These are phyloP conservation scores for Plasmodium chabaudi DNA, from an alignment of 169 alveolate species.

Conservation along the genomic window DNA sequence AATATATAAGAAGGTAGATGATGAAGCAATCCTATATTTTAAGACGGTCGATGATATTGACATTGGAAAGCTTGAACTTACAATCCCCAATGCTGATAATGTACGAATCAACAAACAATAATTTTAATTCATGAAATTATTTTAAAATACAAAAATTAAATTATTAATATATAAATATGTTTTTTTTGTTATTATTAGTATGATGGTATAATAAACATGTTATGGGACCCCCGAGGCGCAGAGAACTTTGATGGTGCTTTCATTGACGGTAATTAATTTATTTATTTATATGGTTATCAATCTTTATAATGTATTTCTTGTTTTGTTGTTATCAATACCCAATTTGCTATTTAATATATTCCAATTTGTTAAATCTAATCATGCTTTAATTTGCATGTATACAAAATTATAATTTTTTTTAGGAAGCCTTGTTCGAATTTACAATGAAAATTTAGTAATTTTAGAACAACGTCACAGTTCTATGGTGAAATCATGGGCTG, in stretches of 20 bases:
- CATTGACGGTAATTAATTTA: constrained; percentile 38
- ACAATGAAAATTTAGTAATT: constrained; percentile 33
- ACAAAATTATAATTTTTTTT: neutral
- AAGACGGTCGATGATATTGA: constrained; percentile 49
- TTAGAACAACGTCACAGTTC: constrained; percentile 51
- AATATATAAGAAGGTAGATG: constrained; percentile 13
- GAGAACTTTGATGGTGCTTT: constrained; percentile 43
- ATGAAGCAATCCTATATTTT: constrained; percentile 21
- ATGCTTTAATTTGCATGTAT: neutral
- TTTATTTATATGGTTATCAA: neutral
- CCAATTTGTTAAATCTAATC: neutral
- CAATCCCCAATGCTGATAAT: constrained; percentile 17
- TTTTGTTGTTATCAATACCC: neutral
- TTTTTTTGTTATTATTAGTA: constrained; percentile 29
- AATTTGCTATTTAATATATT: neutral
- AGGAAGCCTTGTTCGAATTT: constrained; percentile 44
- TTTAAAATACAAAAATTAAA: neutral
- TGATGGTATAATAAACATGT: constrained; percentile 21
- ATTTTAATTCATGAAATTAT: neutral
- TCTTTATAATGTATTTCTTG: neutral
- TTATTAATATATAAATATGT: neutral
- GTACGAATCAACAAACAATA: constrained; percentile 18
- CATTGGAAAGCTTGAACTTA: constrained; percentile 45
- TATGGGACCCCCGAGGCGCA: constrained; percentile 65
- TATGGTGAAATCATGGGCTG: constrained; percentile 21